Conservation (phyloP, 257 asterid species). For the Buddleja alternifolia region DNA sequence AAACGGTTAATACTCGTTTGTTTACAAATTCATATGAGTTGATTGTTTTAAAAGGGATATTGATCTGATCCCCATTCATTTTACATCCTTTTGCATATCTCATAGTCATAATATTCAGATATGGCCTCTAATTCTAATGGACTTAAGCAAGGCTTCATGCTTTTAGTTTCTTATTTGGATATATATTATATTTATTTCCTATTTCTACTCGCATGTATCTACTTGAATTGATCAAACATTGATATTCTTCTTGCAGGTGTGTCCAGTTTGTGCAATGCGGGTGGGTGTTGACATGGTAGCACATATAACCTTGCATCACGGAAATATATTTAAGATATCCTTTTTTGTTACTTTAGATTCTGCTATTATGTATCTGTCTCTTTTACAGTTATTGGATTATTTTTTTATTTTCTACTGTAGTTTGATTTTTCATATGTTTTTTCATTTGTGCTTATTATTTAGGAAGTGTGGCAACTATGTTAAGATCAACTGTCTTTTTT, state of each 20-base stretch:
- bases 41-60: no score
- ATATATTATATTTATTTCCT: background rate
- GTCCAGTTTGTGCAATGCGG: slow-evolving; percentile 66
- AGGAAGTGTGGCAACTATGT: no score
- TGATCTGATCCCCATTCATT: no score
- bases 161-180: background rate
- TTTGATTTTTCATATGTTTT: background rate
- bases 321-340: slow-evolving; percentile 70
- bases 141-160: no score
- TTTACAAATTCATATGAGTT: no score
- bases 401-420: background rate
- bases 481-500: no score
- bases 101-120: no score
- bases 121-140: no score
- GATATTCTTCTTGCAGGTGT: slow-evolving; percentile 44
- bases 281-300: slow-evolving; percentile 75
- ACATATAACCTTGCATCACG: slow-evolving; percentile 67
- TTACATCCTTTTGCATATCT: no score
- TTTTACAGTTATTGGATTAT: background rate
- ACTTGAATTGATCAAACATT: no score
- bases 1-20: no score
- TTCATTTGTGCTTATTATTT: background rate
- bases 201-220: no score
- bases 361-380: background rate
- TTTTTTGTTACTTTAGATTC: slow-evolving; percentile 36